Evolutionary conservation across 179 eudicot genomes (phyloP).

Genomic region (Nepenthes alata): DNA sequence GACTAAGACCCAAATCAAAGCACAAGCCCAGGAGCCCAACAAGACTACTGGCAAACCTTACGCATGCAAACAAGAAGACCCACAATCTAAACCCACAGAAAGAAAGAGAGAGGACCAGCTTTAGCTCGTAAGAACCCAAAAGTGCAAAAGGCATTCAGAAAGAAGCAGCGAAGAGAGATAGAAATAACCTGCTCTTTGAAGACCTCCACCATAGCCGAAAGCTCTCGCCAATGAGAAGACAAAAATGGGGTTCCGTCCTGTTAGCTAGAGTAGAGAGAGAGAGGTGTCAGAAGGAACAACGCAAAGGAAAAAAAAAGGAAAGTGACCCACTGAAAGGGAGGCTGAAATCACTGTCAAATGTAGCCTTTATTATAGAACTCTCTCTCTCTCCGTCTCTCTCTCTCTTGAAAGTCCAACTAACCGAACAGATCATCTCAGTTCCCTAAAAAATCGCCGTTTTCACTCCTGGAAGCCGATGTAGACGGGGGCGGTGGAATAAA

Average conservation of each 20-base stretch:
- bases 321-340: slow-evolving; percentile 12
- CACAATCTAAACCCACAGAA: slow-evolving; percentile 1
- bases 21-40: neutral
- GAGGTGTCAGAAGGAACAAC: slow-evolving; percentile 1
- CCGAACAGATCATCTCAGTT: too few species aligned
- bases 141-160: too few species aligned
- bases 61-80: slow-evolving; percentile 3
- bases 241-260: neutral
- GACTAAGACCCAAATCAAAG: neutral
- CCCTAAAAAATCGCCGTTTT: too few species aligned
- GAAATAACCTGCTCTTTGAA: too few species aligned
- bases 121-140: neutral
- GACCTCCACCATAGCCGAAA: neutral
- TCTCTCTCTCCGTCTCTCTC: too few species aligned
- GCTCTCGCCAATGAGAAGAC: neutral
- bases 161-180: too few species aligned
- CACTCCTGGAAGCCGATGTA: too few species aligned
- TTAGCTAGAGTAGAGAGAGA: neutral
- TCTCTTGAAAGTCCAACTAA: too few species aligned
- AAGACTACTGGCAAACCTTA: neutral
- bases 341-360: neutral
- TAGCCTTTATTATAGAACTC: too few species aligned
- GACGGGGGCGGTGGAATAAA: too few species aligned
- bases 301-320: slow-evolving; percentile 3
- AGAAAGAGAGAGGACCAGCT: neutral